These are phyloP conservation scores for Moniliophthora roreri DNA, from an alignment of 1,284 basidiomycete species.

Conservation along the genomic window DNA sequence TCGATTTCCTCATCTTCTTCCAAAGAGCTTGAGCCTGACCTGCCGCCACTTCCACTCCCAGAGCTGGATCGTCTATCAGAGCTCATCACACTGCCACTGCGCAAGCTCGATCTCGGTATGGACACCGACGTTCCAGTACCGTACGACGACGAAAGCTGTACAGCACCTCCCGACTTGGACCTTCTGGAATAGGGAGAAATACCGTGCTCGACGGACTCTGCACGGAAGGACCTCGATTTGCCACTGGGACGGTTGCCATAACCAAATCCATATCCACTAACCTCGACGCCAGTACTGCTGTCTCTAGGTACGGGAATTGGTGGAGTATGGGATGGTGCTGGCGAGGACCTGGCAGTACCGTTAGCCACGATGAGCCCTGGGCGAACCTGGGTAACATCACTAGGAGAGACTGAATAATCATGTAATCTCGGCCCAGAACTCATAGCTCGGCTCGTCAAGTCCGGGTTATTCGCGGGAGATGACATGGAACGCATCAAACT, in stretches of 20 bases:
- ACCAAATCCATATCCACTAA: constrained; percentile 22
- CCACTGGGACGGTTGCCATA: constrained; percentile 19
- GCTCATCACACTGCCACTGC: constrained; percentile 3
- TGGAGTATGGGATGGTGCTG: constrained; percentile 11
- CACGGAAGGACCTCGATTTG: not conserved
- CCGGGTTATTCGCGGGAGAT: constrained; percentile 12
- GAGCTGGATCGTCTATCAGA: not conserved
- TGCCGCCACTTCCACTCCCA: not conserved
- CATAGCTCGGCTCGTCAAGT: constrained; percentile 25
- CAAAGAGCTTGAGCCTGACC: not conserved
- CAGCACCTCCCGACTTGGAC: not conserved
- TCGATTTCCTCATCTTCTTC: constrained; percentile 3
- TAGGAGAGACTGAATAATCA: constrained; percentile 54
- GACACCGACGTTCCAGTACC: not conserved
- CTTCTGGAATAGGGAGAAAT: not conserved
- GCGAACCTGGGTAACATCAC: constrained; percentile 51
- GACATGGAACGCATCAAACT: constrained; percentile 19
- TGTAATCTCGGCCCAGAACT: constrained; percentile 60
- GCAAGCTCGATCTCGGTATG: not conserved
- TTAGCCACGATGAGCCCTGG: constrained; percentile 51
- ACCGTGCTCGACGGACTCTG: not conserved
- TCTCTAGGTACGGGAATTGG: constrained; percentile 15
- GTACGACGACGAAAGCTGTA: not conserved
- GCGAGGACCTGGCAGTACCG: constrained; percentile 34
- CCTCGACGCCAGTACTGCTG: constrained; percentile 19